Evolutionary conservation across 2,329 filamentous ascomycete species (phyloP).

Genomic region (Teratosphaeria zuluensis): DNA sequence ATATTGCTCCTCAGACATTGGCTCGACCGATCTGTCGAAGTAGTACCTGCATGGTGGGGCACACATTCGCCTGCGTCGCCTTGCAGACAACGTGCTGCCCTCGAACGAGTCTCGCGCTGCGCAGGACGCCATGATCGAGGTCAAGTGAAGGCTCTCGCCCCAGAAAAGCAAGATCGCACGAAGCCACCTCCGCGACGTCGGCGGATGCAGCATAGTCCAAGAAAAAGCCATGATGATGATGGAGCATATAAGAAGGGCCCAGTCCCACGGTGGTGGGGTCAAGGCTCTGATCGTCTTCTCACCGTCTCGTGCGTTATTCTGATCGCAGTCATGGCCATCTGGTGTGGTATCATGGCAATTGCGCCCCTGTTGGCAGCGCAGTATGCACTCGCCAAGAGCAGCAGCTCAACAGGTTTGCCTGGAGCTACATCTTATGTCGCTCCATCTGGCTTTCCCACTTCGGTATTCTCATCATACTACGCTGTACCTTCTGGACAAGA

Average conservation of each 20-base stretch:
- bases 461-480: slow-evolving; percentile 12
- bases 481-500: slow-evolving; percentile 38
- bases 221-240: not conserved
- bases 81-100: not conserved
- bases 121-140: not conserved
- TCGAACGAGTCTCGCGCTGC: not conserved
- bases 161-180: not conserved
- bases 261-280: not conserved
- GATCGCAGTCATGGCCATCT: not conserved
- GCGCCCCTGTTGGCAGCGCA: slow-evolving; percentile 5
- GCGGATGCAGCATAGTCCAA: not conserved
- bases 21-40: not conserved
- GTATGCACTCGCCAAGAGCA: slow-evolving; percentile 5
- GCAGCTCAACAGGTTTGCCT: not conserved
- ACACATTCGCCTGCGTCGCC: not conserved
- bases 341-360: slow-evolving; percentile 5
- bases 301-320: not conserved
- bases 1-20: not conserved
- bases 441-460: slow-evolving; percentile 9
- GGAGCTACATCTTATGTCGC: slow-evolving; percentile 6
- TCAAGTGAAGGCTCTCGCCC: not conserved
- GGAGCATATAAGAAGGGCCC: not conserved
- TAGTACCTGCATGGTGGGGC: not conserved
- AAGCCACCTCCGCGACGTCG: not conserved
- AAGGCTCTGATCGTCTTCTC: not conserved